These are phyloP conservation scores for Diplosphaera chodatii DNA, from an alignment of 139 green algal genomes.

Conservation along the genomic window DNA sequence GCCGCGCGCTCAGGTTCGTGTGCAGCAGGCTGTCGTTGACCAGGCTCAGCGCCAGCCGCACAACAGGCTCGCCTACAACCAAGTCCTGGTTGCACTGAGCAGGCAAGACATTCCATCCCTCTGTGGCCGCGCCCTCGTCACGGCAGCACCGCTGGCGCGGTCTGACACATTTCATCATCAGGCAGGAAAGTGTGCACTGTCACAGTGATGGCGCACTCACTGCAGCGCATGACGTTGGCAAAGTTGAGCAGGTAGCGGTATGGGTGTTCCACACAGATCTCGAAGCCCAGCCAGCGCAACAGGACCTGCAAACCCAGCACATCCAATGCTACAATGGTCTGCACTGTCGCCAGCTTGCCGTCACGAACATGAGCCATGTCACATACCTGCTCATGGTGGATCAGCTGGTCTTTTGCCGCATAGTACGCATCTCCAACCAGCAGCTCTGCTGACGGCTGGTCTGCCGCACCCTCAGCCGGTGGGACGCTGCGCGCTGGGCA, in stretches of 20 bases:
- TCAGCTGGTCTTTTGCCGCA: not conserved
- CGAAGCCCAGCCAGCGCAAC: not conserved
- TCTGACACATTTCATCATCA: too few relatives aligned
- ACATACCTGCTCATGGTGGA: not conserved
- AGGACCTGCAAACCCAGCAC: not conserved
- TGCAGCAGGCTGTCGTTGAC: slow-evolving; percentile 4
- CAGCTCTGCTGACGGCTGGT: not conserved
- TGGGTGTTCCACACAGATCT: not conserved
- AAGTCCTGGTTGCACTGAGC: too few relatives aligned
- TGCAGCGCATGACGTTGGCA: not conserved
- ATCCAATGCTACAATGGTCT: too few relatives aligned
- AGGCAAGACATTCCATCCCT: too few relatives aligned
- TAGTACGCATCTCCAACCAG: not conserved
- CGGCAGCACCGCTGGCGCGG: too few relatives aligned
- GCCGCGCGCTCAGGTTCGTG: not conserved
- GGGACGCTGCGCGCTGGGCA: too few relatives aligned
- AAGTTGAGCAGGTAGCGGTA: slow-evolving; percentile 4
- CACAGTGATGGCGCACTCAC: too few relatives aligned
- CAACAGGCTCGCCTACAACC: not conserved
- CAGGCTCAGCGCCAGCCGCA: not conserved
- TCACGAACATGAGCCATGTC: too few relatives aligned
- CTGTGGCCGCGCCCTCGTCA: too few relatives aligned
- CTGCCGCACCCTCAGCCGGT: too few relatives aligned
- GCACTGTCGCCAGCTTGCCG: too few relatives aligned
- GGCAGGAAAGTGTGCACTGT: too few relatives aligned